Evolutionary conservation across 768 basidiomycete genomes (phyloP).

Genomic region (Phallus indusiatus): DNA sequence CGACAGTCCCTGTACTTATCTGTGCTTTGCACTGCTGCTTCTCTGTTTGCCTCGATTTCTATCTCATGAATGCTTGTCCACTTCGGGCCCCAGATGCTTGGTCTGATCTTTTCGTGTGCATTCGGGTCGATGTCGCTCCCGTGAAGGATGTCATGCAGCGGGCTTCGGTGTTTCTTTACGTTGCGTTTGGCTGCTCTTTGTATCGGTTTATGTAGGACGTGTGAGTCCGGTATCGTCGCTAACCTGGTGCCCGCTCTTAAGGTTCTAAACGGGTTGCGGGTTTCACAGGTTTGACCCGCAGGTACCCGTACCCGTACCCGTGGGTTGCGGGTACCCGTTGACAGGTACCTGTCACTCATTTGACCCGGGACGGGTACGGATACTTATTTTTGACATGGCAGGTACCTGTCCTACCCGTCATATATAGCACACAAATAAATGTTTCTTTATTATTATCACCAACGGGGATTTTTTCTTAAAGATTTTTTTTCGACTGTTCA

Average conservation of each 20-base stretch:
- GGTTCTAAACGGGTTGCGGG: too few relatives aligned
- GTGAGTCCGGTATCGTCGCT: constrained; percentile 6
- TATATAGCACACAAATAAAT: too few relatives aligned
- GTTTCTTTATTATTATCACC: too few relatives aligned
- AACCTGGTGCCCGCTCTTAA: not conserved
- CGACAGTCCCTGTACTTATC: not conserved
- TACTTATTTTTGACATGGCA: too few relatives aligned
- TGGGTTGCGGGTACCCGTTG: too few relatives aligned
- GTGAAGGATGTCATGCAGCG: constrained; percentile 17
- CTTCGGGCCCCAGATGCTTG: not conserved
- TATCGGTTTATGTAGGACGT: constrained; percentile 12
- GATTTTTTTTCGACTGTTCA: too few relatives aligned
- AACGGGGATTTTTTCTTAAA: too few relatives aligned
- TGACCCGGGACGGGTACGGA: too few relatives aligned
- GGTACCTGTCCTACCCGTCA: too few relatives aligned
- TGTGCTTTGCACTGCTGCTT: not conserved
- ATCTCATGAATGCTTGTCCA: not conserved
- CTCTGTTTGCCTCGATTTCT: not conserved
- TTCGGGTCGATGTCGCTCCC: not conserved
- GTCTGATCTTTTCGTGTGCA: constrained; percentile 13
- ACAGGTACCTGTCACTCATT: too few relatives aligned
- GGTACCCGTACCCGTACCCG: too few relatives aligned
- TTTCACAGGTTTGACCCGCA: too few relatives aligned
- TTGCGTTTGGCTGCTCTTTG: not conserved
- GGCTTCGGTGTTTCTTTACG: constrained; percentile 11